Evolutionary conservation across 2,329 filamentous ascomycete species (phyloP), one percentile per base, ranked within the genome.

Genomic region (Pseudogymnoascus sp.): DNA sequence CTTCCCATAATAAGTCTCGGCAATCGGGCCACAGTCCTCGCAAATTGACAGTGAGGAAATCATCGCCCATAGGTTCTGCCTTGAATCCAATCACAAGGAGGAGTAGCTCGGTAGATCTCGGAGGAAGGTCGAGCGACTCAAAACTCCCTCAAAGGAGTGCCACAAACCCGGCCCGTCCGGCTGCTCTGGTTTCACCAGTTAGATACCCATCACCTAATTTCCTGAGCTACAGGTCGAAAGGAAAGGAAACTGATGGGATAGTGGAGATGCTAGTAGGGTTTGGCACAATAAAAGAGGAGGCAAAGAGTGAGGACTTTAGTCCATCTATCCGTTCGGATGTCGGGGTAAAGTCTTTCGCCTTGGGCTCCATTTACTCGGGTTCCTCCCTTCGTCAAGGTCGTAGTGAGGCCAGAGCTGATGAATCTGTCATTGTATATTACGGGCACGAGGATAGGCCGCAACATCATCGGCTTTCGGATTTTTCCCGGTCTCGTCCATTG

Each of bases 401-500:
- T 5, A 55, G 49, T 35, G 49, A 55, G 25, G 70, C 62, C 60
- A 67, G 64, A 5, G 62, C 67, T 28, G 63, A 69, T 41, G 67
- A 66, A 60, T 58, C 59, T 5, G 62, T 69, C 52, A 65, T 70
- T 9, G 64, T 70, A 4, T 66, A 69, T 45, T 68, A 65, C 45
- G 67, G 66, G 23, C 66, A 62, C n/a, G 66, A 68, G 41, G 66
- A 67, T 28, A 66, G 49, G 5, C 60, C 60, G 14, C 60, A 61
- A 14, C 60, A 52, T 42, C 39, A 52, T 55, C 60, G 39, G 6
- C 28, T 61, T 12, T 42, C 35, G 7, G 60, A 61, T 23, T 58
- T 41, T 11, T 4, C 60, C 23, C 22, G 8, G 19, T 35, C 30
- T 35, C 60, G 60, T 19, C 38, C 60, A 28, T 58, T 49, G 22